Evolutionary conservation across 176 grass and related monocot species (phyloP), one percentile per base, ranked within the genome.

Genomic region (Alloteropsis semialata): DNA sequence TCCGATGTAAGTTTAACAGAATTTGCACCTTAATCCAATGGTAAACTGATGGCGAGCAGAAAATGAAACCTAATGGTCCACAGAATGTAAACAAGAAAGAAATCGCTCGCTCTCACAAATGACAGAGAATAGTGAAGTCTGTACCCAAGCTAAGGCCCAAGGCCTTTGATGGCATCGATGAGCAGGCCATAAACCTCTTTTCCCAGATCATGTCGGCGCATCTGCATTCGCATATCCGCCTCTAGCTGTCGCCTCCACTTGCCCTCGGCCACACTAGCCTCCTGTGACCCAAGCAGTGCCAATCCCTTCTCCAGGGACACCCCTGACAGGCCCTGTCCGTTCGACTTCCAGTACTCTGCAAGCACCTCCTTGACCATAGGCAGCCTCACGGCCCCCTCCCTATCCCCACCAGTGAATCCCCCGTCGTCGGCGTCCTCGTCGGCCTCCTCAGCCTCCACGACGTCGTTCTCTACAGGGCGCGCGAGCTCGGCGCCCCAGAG

Each of bases 171-270:
- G 57, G 88, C 80, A 58, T 96, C 90, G 43, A 88, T 84, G 65
- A 96, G 93, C 76, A 96, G 79, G 42, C 58, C 80, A 57, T 86
- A 91, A 54, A 96, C 90, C 90, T 96, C 93, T 66, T 89, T 96
- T 8, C 76, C 81, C 19, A 96, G 57, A 64, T 96, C 93, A 41
- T 91, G 90, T 5, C 30, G 42, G 65, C 70, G 89, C 80, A 90
- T 74, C 61, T 85, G 90, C 25, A 78, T 82, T 51, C 75, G 88
- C 83, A 91, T 91, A 75, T 93, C 90, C 3, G 85, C 80, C 56
- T 86, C 90, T 18, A 92, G 45, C 36, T 96, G 93, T 15, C 75
- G 75, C 72, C 87, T 92, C 93, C 93, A 96, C 39, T 82, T 96
- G 21, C 38, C 46, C 70, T 96, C 93, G 10, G 60, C 44, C 22